Evolutionary conservation across 345 rosid species (phyloP), one percentile per base, ranked within the genome.

Genomic region (Corchorus capsularis): DNA sequence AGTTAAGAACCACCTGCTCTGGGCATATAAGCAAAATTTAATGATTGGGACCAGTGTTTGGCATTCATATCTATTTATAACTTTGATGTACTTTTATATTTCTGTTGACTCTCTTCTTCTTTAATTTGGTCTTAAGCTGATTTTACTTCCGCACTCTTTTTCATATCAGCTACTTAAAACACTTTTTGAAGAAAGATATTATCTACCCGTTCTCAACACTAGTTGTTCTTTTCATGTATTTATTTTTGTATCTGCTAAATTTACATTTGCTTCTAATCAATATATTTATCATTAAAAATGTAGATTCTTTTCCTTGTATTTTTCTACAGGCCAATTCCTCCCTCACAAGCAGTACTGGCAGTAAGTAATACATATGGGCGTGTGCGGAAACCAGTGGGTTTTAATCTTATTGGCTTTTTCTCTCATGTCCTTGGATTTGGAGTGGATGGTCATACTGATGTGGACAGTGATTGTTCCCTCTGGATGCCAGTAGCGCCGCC

Each of bases 401-500:
- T 87, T 83, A 77, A 85, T 72, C 85, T 92, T 62, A 81, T 96
- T 82, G 92, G 94, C 75, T 82, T 65, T 69, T 83, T 93, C 64
- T 90, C 97, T 82, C 83, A 75, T 75, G 79, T 87, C 81, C 92
- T 82, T 81, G 92, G 87, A 80, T 80, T 73, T 65, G 86, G 71
- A 82, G 75, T 43, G 63, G 87, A 82, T 80, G 79, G 65, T 47
- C 77, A 73, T 79, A 73, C 85, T 71, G 84, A 63, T 79, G 71
- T 76, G 68, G 89, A 77, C 75, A 77, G 46, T 63, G 94, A 86
- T 46, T 96, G 99, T 85, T 93, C 94, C 79, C 90, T 96, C 72
- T 96, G 99, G 99, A 79, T 92, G 92, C 99, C 99, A 60, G 82
- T 96, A 81, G 93, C 99, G 4, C 99, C 99, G 60, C 85, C 86